These are phyloP conservation scores for Chrysoporthe deuterocubensis DNA, from an alignment of 2,329 filamentous ascomycete species.

Conservation along the genomic window DNA sequence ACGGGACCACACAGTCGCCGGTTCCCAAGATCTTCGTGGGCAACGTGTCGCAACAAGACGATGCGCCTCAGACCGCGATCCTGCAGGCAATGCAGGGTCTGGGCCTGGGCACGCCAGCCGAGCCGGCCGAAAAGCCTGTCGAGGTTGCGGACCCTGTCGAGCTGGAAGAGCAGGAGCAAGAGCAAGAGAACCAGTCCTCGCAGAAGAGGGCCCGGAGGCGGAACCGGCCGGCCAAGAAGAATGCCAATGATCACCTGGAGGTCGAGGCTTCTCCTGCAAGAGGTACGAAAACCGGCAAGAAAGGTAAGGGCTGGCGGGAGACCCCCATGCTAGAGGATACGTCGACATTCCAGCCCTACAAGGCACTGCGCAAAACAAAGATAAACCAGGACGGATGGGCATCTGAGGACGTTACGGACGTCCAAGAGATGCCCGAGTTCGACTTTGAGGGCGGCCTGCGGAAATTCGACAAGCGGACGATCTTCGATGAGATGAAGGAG, in stretches of 20 bases:
- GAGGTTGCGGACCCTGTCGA: constrained; percentile 31
- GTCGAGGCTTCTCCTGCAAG: constrained; percentile 32
- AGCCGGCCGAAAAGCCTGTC: constrained; percentile 30
- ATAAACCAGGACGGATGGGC: constrained; percentile 78
- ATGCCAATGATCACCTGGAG: constrained; percentile 36
- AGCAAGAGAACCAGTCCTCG: constrained; percentile 27
- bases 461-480: constrained; percentile 90
- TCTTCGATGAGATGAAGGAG: constrained; percentile 90
- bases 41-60: constrained; percentile 18
- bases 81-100: constrained; percentile 33
- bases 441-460: constrained; percentile 89
- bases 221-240: constrained; percentile 37
- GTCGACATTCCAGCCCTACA: constrained; percentile 65
- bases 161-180: constrained; percentile 28
- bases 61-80: constrained; percentile 31
- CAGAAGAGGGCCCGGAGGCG: constrained; percentile 38
- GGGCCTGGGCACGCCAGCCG: constrained; percentile 29
- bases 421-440: constrained; percentile 91
- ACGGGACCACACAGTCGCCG: constrained; percentile 20
- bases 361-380: constrained; percentile 62
- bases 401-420: constrained; percentile 93
- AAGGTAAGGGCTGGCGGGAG: constrained; percentile 61
- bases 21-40: constrained; percentile 21
- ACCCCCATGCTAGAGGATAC: constrained; percentile 65
- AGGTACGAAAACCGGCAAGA: constrained; percentile 33